Evolutionary conservation across 345 rosid species (phyloP).

Genomic region (Clarkia xantiana): DNA sequence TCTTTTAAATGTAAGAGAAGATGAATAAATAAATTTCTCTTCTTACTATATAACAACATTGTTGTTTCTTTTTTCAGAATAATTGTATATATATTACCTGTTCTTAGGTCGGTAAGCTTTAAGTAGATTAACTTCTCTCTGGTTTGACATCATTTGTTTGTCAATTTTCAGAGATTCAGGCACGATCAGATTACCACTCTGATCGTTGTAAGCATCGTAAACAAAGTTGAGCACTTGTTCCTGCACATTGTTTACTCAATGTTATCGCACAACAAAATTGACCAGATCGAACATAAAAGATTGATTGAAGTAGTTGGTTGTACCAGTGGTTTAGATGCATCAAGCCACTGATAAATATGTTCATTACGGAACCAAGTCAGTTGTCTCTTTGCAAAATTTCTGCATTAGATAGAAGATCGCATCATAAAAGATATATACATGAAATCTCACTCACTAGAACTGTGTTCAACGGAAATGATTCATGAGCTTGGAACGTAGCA

Average conservation of each 20-base stretch:
- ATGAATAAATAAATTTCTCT: background rate
- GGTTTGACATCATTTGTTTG: constrained; percentile 32
- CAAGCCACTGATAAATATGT: constrained; percentile 75
- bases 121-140: constrained; percentile 38
- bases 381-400: constrained; percentile 93
- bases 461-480: too few relatives aligned
- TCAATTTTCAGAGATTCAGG: constrained; percentile 48
- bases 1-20: constrained; percentile 32
- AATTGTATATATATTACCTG: constrained; percentile 26
- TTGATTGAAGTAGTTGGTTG: background rate
- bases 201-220: constrained; percentile 39
- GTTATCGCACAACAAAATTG: background rate
- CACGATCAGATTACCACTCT: constrained; percentile 30
- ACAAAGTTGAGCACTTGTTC: constrained; percentile 51
- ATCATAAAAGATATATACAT: too few relatives aligned
- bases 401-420: constrained; percentile 14
- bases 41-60: too few relatives aligned
- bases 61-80: too few relatives aligned
- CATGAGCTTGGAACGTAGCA: too few relatives aligned
- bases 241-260: constrained; percentile 19
- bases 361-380: constrained; percentile 89
- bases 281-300: background rate
- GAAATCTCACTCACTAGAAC: too few relatives aligned
- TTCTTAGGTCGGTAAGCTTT: constrained; percentile 55
- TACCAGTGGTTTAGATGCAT: constrained; percentile 85